Base-by-base conservation (phyloP, 2,329 filamentous ascomycete species). In the Clarireedia paspali region DNA sequence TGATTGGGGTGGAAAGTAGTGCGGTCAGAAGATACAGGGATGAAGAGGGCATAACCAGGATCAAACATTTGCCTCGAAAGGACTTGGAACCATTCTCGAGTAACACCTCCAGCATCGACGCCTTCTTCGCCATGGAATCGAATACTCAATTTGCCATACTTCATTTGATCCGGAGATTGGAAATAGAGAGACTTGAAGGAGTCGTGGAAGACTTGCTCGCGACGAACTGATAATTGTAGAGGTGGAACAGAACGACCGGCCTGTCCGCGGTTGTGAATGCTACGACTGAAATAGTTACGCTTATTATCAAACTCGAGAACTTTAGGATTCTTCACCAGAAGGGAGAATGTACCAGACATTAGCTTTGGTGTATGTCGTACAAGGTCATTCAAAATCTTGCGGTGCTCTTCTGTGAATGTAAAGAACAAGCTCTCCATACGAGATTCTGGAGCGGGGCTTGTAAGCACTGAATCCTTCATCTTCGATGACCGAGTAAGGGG, bases 291-390 rank as follows among this genome's bases (percentile, higher is more conserved):
- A 79, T 95, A 99, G 74, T 95, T 97, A 66, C 94, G 91, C 77
- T 99, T 99, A 76, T 99, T 99, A 75, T 99, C 94, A 67, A 99
- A 99, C 69, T 99, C 94, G 12, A 99, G 78, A 3, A 99, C 95
- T 78, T 97, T 99, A 26, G 94, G 95, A 68, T 99, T 99, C 77
- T 96, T 96, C 60, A 97, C 94, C 48, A 99, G 75, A 15, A 99
- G 79, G 10, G 92, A 91, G 73, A 99, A 96, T 2, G 92, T 96
- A 53, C 94, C 94, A 57, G 92, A 96, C 95, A 99, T 99, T 61
- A 99, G 83, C 71, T 96, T 95, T 30, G 95, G 94, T 63, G 95
- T 97, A 68, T 95, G 90, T 61, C 95, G 87, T 55, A 99, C 94
- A 62, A 99, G 87, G 70, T 99, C 94, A 68, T 99, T 99, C 64